phyloP scores from a whole-genome alignment of 805 yeast genomes.

The Wickerhamiella parazyma region DNA sequence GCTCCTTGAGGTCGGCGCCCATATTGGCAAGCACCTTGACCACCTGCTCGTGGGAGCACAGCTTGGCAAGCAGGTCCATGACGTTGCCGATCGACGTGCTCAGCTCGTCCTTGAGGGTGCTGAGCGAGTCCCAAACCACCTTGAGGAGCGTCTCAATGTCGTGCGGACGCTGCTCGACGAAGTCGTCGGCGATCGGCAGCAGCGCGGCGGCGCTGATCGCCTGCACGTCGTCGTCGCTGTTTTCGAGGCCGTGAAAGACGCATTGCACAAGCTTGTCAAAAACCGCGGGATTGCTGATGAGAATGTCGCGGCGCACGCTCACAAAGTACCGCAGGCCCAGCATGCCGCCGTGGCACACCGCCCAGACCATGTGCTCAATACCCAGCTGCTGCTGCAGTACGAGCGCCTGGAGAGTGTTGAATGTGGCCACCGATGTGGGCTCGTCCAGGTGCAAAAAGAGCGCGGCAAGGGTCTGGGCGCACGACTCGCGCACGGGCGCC shows the following conservation, averaged over 20 bases:
- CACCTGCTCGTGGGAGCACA: conserved; percentile 72
- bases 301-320: conserved; percentile 70
- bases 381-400: conserved; percentile 47
- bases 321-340: conserved; percentile 86
- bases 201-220: conserved; percentile 91
- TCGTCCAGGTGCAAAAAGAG: conserved; percentile 59
- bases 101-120: conserved; percentile 77
- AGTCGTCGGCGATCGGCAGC: conserved; percentile 78
- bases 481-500: conserved; percentile 95
- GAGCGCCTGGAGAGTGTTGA: conserved; percentile 48
- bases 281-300: conserved; percentile 41
- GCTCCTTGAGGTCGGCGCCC: conserved; percentile 32
- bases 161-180: conserved; percentile 48
- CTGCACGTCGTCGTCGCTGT: conserved; percentile 81
- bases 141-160: conserved; percentile 36
- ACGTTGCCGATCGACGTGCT: conserved; percentile 92
- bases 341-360: conserved; percentile 97
- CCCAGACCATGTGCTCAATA: conserved; percentile 60
- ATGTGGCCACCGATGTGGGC: conserved; percentile 45
- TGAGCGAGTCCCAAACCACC: conserved; percentile 83
- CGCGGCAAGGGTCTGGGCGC: conserved; percentile 90
- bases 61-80: conserved; percentile 80
- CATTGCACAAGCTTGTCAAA: conserved; percentile 64
- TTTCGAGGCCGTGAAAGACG: conserved; percentile 71
- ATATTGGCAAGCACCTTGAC: conserved; percentile 61